These are phyloP conservation scores for Truncatella angustata DNA, from an alignment of 2,329 filamentous ascomycete species.

Conservation along the genomic window DNA sequence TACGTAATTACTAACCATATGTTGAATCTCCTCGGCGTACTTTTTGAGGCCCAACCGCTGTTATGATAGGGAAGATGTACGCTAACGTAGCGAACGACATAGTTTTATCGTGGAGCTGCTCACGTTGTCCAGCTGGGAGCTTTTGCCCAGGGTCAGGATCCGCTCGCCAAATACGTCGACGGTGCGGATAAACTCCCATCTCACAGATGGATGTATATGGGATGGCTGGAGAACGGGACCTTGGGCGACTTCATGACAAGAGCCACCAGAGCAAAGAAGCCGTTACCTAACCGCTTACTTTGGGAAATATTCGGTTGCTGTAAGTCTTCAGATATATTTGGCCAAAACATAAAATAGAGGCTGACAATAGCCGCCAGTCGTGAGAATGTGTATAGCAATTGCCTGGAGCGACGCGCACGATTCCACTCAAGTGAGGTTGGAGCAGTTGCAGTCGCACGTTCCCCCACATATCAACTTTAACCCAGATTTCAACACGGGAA, in stretches of 20 bases:
- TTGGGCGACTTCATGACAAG: not conserved
- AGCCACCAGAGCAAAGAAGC: not conserved
- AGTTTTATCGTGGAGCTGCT: no score
- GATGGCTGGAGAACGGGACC: conserved; percentile 8
- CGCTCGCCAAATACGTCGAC: not conserved
- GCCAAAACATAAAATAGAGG: not conserved
- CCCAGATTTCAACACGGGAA: not conserved
- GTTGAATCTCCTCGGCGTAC: not conserved
- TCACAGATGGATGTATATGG: conserved; percentile 3
- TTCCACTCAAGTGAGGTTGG: not conserved
- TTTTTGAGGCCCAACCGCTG: not conserved
- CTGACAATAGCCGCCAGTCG: not conserved
- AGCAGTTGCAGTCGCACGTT: not conserved
- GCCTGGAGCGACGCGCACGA: not conserved
- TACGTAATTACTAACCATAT: not conserved
- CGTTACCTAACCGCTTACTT: conserved; percentile 6
- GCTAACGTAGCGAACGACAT: not conserved
- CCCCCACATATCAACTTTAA: not conserved
- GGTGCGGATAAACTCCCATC: not conserved
- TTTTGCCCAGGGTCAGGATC: no score
- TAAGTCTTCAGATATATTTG: not conserved
- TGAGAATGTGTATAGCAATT: not conserved
- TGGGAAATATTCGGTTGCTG: conserved; percentile 7
- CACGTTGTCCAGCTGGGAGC: no score
- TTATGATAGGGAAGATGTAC: not conserved